phyloP scores from a whole-genome alignment of 805 yeast genomes.

The Schwanniomyces vanrijiae region DNA sequence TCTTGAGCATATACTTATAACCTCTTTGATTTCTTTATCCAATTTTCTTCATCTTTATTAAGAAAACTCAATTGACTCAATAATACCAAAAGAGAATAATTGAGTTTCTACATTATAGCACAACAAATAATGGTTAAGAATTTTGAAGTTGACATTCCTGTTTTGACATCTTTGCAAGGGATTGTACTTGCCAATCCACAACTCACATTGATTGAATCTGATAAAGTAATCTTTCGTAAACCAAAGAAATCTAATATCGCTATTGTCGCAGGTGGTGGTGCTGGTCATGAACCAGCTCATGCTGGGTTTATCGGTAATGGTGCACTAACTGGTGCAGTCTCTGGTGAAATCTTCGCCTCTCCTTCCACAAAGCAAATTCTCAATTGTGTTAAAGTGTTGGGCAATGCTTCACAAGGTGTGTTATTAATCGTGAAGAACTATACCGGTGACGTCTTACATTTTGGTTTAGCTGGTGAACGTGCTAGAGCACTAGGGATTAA shows the following conservation, averaged over 20 bases:
- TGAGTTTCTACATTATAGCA: neutral
- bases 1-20: no score
- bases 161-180: conserved; percentile 1
- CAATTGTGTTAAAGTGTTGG: conserved; percentile 25
- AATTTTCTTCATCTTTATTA: neutral
- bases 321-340: conserved; percentile 39
- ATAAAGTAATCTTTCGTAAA: conserved; percentile 38
- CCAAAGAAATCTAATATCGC: conserved; percentile 23
- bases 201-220: conserved; percentile 34
- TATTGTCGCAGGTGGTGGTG: conserved; percentile 41
- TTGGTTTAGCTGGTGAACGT: conserved; percentile 41
- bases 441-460: conserved; percentile 39
- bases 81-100: neutral
- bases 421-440: conserved; percentile 36
- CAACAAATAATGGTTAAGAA: conserved; percentile 1
- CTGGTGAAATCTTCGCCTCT: conserved; percentile 41
- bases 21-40: neutral
- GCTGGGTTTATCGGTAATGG: conserved; percentile 39
- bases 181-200: conserved; percentile 20
- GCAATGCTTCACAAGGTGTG: conserved; percentile 32
- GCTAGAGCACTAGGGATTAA: conserved; percentile 28
- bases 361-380: conserved; percentile 35
- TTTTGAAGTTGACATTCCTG: conserved; percentile 2
- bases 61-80: conserved; percentile 1
- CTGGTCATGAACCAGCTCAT: conserved; percentile 46